These are phyloP conservation scores for Sphagnurus paluster DNA, from an alignment of 1,284 basidiomycete genomes.

Conservation along the genomic window DNA sequence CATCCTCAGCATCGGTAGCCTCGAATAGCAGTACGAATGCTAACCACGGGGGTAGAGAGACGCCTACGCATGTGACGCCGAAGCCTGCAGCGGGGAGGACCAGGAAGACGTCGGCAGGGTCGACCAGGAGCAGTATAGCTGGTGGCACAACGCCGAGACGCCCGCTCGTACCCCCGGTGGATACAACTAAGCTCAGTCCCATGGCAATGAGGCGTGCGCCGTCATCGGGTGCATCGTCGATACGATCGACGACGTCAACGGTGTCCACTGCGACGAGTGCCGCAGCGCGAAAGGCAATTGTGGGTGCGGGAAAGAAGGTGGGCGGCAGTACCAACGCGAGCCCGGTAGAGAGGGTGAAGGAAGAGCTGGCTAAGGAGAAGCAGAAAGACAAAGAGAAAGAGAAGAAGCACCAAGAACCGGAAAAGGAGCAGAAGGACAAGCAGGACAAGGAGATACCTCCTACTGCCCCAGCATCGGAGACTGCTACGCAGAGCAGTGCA, in stretches of 20 bases:
- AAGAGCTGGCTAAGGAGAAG: slow-evolving; percentile 10
- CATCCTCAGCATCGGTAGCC: slow-evolving; percentile 20
- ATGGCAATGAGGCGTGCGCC: slow-evolving; percentile 23
- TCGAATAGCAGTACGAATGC: slow-evolving; percentile 18
- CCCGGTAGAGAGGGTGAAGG: slow-evolving; percentile 18
- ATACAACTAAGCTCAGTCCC: slow-evolving; percentile 31
- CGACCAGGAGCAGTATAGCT: slow-evolving; percentile 21
- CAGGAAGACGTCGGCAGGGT: slow-evolving; percentile 29
- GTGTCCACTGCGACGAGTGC: slow-evolving; percentile 24
- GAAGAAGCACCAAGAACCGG: no score
- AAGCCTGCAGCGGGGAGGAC: slow-evolving; percentile 7
- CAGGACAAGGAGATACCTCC: slow-evolving; percentile 11
- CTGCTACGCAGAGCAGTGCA: neutral
- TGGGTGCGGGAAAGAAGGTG: slow-evolving; percentile 14
- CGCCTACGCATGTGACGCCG: slow-evolving; percentile 6
- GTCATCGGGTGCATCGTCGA: slow-evolving; percentile 19
- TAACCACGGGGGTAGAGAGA: slow-evolving; percentile 7
- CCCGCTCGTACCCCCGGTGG: slow-evolving; percentile 30
- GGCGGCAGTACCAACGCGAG: slow-evolving; percentile 6
- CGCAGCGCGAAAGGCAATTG: slow-evolving; percentile 21
- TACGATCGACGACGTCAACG: slow-evolving; percentile 19
- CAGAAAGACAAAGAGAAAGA: neutral
- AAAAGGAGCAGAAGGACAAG: slow-evolving; percentile 20
- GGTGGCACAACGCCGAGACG: slow-evolving; percentile 17
- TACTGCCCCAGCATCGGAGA: neutral